Evolutionary conservation across 2,329 filamentous ascomycete species (phyloP), one percentile per base, ranked within the genome.

Genomic region (Epichloe gansuensis): DNA sequence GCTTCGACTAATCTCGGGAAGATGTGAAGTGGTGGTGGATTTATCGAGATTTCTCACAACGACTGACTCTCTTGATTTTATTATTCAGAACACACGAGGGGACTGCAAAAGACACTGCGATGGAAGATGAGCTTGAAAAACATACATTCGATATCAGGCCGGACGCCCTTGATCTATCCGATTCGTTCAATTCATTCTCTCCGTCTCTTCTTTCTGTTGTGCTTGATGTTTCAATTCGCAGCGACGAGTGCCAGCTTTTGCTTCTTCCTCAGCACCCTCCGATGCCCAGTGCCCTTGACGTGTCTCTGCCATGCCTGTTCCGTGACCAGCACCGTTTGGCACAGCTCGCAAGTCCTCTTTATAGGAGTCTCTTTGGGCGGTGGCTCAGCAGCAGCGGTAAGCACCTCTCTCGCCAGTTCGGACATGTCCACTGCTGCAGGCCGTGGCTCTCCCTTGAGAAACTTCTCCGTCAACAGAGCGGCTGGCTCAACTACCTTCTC

Each of bases 311-410:
- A 74, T 2, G 67, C 67, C 54, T 76, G 71, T 56, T 83, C 78
- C 3, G 77, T 80, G 51, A 83, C 64, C 4, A 76, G 67, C 23
- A 81, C 80, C 53, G 78, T 77, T 59, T 88, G 71, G 63, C 93
- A 98, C 1, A 82, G 58, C 3, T 88, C 82, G 62, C 93, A 98
- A 17, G 75, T 78, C 58, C 77, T 77, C 56, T 82, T 80, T 35
- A 66, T 67, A 0, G 77, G 75, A 3, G 71, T 72, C 11, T 85
- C 72, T 54, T 81, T 63, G 1, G 62, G 73, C n/a, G 79, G 73
- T 21, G 68, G 65, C 42, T 69, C 67, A 9, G 68, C 56, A 7
- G 67, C 68, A 1, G 70, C 62, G 0, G 80, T 81, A 4, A 96
- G 64, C 2, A 83, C 74, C 41, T 75, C 73, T 4, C 65, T 61